These are phyloP conservation scores for Pichia sporocuriosa DNA, from an alignment of 805 yeast genomes.

Conservation along the genomic window DNA sequence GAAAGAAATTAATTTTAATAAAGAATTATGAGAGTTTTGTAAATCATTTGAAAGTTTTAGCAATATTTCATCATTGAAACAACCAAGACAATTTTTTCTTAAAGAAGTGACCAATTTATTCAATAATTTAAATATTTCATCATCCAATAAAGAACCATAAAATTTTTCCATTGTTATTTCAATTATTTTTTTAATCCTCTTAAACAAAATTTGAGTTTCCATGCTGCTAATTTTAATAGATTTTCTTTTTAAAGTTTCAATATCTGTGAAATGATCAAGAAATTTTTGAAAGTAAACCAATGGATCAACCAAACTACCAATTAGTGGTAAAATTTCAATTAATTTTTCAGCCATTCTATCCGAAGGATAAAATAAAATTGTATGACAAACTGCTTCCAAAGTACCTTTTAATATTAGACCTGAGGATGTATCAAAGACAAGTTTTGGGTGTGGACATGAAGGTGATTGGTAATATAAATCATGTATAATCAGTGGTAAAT, in stretches of 20 bases:
- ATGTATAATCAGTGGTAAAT: constrained; percentile 3
- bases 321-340: constrained; percentile 48
- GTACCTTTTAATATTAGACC: constrained; percentile 45
- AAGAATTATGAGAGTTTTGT: not conserved
- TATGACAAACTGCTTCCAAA: constrained; percentile 71
- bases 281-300: constrained; percentile 35
- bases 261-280: constrained; percentile 11
- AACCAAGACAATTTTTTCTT: not conserved
- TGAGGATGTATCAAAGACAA: constrained; percentile 42
- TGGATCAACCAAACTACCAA: constrained; percentile 40
- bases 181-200: constrained; percentile 9
- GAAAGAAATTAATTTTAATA: constrained; percentile 2
- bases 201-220: constrained; percentile 10
- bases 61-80: not conserved
- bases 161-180: constrained; percentile 39
- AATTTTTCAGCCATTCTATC: constrained; percentile 33
- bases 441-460: constrained; percentile 55
- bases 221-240: constrained; percentile 4
- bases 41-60: not conserved
- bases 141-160: constrained; percentile 64
- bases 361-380: constrained; percentile 50
- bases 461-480: constrained; percentile 26
- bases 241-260: not conserved
- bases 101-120: not conserved
- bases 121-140: constrained; percentile 36